Evolutionary conservation across 768 basidiomycete genomes (phyloP).

Genomic region (Xerocomus spinulosus): DNA sequence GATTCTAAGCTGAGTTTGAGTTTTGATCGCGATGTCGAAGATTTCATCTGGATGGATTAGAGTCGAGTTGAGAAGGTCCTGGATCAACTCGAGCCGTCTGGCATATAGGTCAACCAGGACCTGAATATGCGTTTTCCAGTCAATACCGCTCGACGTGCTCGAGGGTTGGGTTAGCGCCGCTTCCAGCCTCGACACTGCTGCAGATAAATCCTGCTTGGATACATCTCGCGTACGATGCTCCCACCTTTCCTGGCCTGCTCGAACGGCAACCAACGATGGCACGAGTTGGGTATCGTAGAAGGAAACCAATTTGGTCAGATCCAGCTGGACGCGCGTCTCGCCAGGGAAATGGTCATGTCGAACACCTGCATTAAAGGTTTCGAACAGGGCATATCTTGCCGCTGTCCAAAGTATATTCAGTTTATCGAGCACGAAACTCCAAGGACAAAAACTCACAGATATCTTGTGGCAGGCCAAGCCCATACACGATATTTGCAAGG

Average conservation of each 20-base stretch:
- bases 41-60: conserved; percentile 1
- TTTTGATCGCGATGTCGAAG: conserved; percentile 5
- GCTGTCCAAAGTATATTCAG: not conserved
- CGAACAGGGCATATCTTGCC: not conserved
- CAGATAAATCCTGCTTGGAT: conserved; percentile 19
- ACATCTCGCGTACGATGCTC: conserved; percentile 30
- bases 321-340: conserved; percentile 32
- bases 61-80: conserved; percentile 19
- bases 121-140: conserved; percentile 31
- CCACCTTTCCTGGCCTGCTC: conserved; percentile 24
- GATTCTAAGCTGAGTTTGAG: conserved; percentile 22
- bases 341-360: conserved; percentile 35
- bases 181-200: conserved; percentile 5
- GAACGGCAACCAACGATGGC: conserved; percentile 27
- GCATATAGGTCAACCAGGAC: conserved; percentile 31
- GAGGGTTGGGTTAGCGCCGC: conserved; percentile 8
- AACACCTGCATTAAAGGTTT: conserved; percentile 12
- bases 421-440: not conserved
- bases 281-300: conserved; percentile 34
- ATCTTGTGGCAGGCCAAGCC: fast-evolving
- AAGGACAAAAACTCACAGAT: not conserved
- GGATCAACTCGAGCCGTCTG: conserved; percentile 26
- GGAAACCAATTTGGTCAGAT: conserved; percentile 32
- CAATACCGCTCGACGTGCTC: conserved; percentile 25
- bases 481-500: conserved; percentile 10